Conservation (phyloP, 306 rosid species). For the Casuarina glauca region DNA sequence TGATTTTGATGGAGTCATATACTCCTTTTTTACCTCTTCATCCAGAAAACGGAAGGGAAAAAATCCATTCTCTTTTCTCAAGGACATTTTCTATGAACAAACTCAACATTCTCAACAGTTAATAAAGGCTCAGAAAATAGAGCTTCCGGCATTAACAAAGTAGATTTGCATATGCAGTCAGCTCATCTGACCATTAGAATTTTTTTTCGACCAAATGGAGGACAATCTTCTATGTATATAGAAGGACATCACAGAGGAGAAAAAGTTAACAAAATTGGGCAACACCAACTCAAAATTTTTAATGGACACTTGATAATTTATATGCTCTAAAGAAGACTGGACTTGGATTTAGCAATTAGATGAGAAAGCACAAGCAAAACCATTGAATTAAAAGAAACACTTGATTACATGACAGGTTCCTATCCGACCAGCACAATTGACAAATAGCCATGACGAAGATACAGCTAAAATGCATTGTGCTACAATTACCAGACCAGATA, state of each 20-base stretch:
- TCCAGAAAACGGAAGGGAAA: background rate
- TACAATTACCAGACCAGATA: background rate
- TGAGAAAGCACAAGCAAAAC: background rate
- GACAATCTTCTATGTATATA: background rate
- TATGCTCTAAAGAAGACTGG: background rate
- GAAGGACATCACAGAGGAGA: background rate
- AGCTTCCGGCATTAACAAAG: background rate
- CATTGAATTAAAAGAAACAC: background rate
- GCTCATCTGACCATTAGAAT: background rate
- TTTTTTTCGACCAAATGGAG: background rate
- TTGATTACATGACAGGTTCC: background rate
- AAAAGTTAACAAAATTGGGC: background rate
- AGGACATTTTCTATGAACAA: no score
- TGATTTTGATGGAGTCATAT: background rate
- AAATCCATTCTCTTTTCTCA: no score
- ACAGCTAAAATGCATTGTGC: background rate
- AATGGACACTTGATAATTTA: background rate
- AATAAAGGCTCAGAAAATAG: no score
- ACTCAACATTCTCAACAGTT: background rate
- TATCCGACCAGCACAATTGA: background rate
- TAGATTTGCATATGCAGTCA: no score
- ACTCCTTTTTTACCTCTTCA: background rate
- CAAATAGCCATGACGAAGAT: background rate
- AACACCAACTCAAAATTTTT: background rate
- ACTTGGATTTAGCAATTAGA: background rate